These are phyloP conservation scores for Saturnispora saitoi DNA, from an alignment of 805 yeast genomes.

Conservation along the genomic window DNA sequence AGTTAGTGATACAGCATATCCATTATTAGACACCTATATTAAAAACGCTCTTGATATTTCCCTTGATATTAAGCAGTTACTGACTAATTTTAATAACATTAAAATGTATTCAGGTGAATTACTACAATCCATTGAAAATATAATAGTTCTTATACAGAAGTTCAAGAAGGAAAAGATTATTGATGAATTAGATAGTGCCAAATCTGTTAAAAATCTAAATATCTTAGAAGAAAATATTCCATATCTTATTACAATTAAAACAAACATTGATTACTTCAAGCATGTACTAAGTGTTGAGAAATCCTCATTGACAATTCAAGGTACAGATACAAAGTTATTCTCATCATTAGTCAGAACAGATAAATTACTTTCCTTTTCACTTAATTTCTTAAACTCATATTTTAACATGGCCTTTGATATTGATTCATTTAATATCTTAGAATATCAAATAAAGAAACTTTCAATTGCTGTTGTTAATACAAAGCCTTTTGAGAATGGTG, in stretches of 20 bases:
- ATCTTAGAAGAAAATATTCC: slow-evolving; percentile 11
- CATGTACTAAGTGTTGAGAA: slow-evolving; percentile 20
- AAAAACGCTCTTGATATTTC: slow-evolving; percentile 17
- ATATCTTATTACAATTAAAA: slow-evolving; percentile 15
- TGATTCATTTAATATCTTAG: slow-evolving; percentile 11
- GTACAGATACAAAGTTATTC: slow-evolving; percentile 15
- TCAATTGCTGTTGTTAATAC: slow-evolving; percentile 15
- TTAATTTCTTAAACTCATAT: slow-evolving; percentile 11
- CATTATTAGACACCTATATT: slow-evolving; percentile 13
- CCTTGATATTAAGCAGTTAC: slow-evolving; percentile 15
- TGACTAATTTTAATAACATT: slow-evolving; percentile 12
- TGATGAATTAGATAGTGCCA: slow-evolving; percentile 9
- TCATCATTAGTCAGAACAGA: slow-evolving; percentile 14
- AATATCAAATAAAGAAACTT: slow-evolving; percentile 12
- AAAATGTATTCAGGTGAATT: background rate
- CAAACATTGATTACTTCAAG: slow-evolving; percentile 16
- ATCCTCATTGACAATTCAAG: slow-evolving; percentile 14
- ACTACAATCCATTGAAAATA: background rate
- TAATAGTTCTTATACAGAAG: slow-evolving; percentile 4
- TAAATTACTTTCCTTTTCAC: slow-evolving; percentile 18
- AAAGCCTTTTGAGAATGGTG: slow-evolving; percentile 19
- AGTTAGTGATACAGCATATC: slow-evolving; percentile 13
- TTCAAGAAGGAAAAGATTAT: background rate
- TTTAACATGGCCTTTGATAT: slow-evolving; percentile 10
- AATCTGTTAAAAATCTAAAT: slow-evolving; percentile 3